A percentile compares a stretch with the other conserved stretches of the same genome.
Evolutionary conservation across 1,284 basidiomycete species (phyloP).

Genomic region (Ceratobasidium sp.): DNA sequence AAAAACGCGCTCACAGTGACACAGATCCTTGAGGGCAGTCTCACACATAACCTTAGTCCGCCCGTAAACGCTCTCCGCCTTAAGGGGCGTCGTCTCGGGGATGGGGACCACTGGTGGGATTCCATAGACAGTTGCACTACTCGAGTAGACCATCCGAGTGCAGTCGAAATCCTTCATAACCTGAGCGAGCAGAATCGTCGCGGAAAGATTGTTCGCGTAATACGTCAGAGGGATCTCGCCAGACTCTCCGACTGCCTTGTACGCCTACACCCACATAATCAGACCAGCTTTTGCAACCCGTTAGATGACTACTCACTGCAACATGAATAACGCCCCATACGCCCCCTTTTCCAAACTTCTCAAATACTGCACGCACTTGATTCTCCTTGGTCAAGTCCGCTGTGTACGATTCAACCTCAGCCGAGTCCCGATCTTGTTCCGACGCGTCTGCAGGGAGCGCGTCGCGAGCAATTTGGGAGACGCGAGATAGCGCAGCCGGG

Average conservation of each 20-base stretch:
- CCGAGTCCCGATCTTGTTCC: slow-evolving; percentile 72
- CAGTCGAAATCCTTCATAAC: slow-evolving; percentile 88
- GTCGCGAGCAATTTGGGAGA: slow-evolving; percentile 82
- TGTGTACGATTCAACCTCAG: slow-evolving; percentile 76
- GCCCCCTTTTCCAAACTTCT: slow-evolving; percentile 88
- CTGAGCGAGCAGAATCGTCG: slow-evolving; percentile 85
- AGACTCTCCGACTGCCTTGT: slow-evolving; percentile 99
- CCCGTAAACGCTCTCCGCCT: slow-evolving; percentile 94
- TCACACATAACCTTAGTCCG: slow-evolving; percentile 97
- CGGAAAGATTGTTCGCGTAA: slow-evolving; percentile 91
- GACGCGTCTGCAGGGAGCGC: slow-evolving; percentile 75
- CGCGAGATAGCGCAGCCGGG: slow-evolving; percentile 76
- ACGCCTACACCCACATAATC: slow-evolving; percentile 69
- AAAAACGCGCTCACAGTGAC: slow-evolving; percentile 69
- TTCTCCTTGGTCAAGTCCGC: slow-evolving; percentile 82
- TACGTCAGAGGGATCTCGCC: slow-evolving; percentile 93
- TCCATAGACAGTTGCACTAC: slow-evolving; percentile 99
- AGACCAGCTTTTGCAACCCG: not conserved
- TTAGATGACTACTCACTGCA: slow-evolving; percentile 70
- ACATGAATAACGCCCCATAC: slow-evolving; percentile 98
- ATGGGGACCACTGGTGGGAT: slow-evolving; percentile 94
- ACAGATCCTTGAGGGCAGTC: slow-evolving; percentile 90
- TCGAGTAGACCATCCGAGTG: slow-evolving; percentile 93
- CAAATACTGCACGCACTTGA: slow-evolving; percentile 82
- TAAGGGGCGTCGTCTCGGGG: slow-evolving; percentile 89